Base-by-base conservation (phyloP, 148 eudicot species). In the Simmondsia chinensis region DNA sequence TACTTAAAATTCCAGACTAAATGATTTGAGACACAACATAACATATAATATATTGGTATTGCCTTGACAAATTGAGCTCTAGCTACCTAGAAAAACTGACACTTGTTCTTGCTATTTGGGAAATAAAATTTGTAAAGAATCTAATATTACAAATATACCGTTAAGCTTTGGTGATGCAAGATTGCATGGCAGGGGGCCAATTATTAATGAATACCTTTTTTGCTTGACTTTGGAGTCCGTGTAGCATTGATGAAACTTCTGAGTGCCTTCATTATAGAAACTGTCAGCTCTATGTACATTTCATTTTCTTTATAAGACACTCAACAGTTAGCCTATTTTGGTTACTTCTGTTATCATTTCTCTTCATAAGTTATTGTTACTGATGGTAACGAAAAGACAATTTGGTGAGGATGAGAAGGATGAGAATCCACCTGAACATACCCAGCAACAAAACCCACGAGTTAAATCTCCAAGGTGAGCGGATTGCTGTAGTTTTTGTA, bases 301-400 rank as follows among this genome's bases (percentile, higher is more conserved):
- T 33, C 10, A n/a, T 26, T n/a, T 46, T 24, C 3, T 20, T 49
- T 34, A 55, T 48, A 48, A 49, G 36, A 9, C 50, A 27, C 28
- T 21, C 51, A 32, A 16, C 26, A 41, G 6, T 9, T 7, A 24
- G 38, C 56, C 41, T 9, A 37, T 63, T 35, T 57, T 56, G 57
- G 45, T 64, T 64, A 56, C 34, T 54, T 14, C 3, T 36, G 44
- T 28, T 10, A 8, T 12, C 42, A 18, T 21, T 39, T 32, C 13
- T 45, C 9, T 22, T 54, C 19, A 34, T 53, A 43, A 40, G 4
- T 20, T 13, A 12, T 28, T 33, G 41, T 34, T 8, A 46, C 52
- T 56, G 65, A 87, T 87, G 96, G 71, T 48, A 46, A 30, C 52
- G 37, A 82, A 87, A 39, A 72, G 88, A 39, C 54, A 26, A n/a